phyloP scores from a whole-genome alignment of 768 basidiomycete species.

The Mycena chlorophos region DNA sequence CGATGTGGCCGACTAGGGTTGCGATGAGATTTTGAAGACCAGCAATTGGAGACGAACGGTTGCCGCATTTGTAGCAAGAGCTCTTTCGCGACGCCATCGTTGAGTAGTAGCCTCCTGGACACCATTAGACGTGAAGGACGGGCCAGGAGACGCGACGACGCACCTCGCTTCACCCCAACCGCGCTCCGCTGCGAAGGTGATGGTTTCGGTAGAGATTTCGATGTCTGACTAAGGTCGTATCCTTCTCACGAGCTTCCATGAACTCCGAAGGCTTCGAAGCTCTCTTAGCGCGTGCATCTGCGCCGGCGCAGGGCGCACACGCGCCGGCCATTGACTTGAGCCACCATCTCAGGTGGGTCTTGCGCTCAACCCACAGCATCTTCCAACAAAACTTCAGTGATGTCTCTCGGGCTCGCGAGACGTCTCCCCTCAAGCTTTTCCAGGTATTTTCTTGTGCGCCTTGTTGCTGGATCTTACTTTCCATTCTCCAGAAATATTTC shows the following conservation, averaged over 20 bases:
- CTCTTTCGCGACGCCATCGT: slow-evolving; percentile 36
- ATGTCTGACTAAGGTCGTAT: not conserved
- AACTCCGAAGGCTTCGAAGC: not conserved
- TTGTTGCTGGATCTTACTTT: too few species aligned
- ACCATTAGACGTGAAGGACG: slow-evolving; percentile 5
- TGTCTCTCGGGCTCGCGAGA: slow-evolving; percentile 46
- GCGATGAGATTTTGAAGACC: slow-evolving; percentile 12
- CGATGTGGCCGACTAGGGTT: slow-evolving; percentile 91
- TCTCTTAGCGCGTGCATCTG: slow-evolving; percentile 30
- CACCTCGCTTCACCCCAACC: slow-evolving; percentile 78
- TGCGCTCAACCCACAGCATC: too few species aligned
- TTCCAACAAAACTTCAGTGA: too few species aligned
- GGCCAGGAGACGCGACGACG: slow-evolving; percentile 22
- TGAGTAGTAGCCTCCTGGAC: slow-evolving; percentile 3
- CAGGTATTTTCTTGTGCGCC: slow-evolving; percentile 67
- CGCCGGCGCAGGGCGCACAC: not conserved
- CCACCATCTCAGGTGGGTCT: slow-evolving; percentile 67
- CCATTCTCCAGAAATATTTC: slow-evolving; percentile 61
- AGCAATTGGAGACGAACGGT: slow-evolving; percentile 55
- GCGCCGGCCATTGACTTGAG: slow-evolving; percentile 63
- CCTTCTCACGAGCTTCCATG: not conserved
- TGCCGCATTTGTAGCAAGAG: slow-evolving; percentile 89
- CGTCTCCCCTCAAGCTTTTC: slow-evolving; percentile 64
- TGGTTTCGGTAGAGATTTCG: slow-evolving; percentile 22
- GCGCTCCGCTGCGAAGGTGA: slow-evolving; percentile 55